These are phyloP conservation scores for Penicillium sp. DNA, from an alignment of 2,329 filamentous ascomycete genomes.

Conservation along the genomic window DNA sequence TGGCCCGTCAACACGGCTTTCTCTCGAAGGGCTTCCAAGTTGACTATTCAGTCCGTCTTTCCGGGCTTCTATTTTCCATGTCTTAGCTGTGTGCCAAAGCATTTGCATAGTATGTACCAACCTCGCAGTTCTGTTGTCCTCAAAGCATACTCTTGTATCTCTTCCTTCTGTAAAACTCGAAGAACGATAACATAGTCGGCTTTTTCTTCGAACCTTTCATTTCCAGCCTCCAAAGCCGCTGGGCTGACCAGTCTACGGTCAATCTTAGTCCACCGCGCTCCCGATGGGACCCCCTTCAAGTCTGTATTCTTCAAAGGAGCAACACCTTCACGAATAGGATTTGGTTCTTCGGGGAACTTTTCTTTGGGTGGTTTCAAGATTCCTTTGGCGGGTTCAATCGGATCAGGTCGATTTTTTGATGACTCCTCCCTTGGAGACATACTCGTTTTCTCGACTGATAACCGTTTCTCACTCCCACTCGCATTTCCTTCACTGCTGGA, in stretches of 20 bases:
- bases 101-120: neutral
- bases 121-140: slow-evolving; percentile 1
- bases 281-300: slow-evolving; percentile 71
- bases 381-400: slow-evolving; percentile 61
- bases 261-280: slow-evolving; percentile 91
- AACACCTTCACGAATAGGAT: slow-evolving; percentile 85
- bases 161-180: slow-evolving; percentile 81
- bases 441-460: neutral
- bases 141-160: slow-evolving; percentile 84
- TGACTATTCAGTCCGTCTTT: neutral
- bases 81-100: neutral
- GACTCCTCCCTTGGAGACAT: neutral
- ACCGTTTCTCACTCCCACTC: neutral
- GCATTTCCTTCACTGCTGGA: slow-evolving; percentile 6
- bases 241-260: slow-evolving; percentile 86
- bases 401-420: neutral
- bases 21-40: neutral
- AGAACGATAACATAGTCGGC: slow-evolving; percentile 91
- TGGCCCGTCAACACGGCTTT: neutral
- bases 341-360: slow-evolving; percentile 83
- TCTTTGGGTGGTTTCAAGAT: slow-evolving; percentile 82
- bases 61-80: neutral
- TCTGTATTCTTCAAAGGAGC: slow-evolving; percentile 86
- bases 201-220: slow-evolving; percentile 88
- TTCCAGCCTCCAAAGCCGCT: slow-evolving; percentile 78